Percentiles rank a stretch among this genome's conserved stretches.
Evolutionary conservation across 2,329 filamentous ascomycete species (phyloP).

Genomic region (Fusarium falciforme): DNA sequence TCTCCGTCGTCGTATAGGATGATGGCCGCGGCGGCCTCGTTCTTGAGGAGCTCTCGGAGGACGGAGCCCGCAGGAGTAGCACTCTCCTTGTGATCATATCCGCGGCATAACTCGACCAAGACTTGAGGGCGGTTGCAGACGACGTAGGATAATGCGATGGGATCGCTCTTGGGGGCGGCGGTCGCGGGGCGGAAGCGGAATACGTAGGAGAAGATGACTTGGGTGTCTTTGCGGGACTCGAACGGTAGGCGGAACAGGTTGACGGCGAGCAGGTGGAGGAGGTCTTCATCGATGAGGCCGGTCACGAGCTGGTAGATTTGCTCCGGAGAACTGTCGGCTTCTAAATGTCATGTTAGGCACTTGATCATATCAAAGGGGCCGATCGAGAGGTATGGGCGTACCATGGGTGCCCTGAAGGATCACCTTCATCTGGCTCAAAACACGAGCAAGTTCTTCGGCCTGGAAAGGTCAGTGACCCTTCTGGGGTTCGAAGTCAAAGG

Average conservation of each 20-base stretch:
- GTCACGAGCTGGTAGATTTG: conserved; percentile 88
- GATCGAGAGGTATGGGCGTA: conserved; percentile 54
- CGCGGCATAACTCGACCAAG: conserved; percentile 86
- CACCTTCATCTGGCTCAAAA: conserved; percentile 90
- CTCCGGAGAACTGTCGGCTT: conserved; percentile 86
- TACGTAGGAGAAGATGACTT: conserved; percentile 95
- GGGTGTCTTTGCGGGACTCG: conserved; percentile 94
- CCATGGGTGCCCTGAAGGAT: conserved; percentile 93
- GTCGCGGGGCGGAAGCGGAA: conserved; percentile 86
- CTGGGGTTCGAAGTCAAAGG: not conserved
- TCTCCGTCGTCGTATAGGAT: conserved; percentile 92
- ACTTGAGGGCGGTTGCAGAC: conserved; percentile 88
- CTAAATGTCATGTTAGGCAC: conserved; percentile 57
- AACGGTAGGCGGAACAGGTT: conserved; percentile 90
- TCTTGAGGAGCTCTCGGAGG: conserved; percentile 87
- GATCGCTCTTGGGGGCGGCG: conserved; percentile 76
- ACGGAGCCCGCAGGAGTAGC: conserved; percentile 92
- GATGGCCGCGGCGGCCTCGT: conserved; percentile 88
- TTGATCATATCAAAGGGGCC: conserved; percentile 1
- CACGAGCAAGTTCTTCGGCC: conserved; percentile 88
- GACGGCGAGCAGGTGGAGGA: conserved; percentile 85
- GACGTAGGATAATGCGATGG: conserved; percentile 88
- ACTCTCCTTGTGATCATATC: conserved; percentile 91
- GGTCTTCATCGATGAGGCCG: conserved; percentile 87
- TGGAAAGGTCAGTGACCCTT: conserved; percentile 49